Evolutionary conservation across 2,329 filamentous ascomycete genomes (phyloP), one percentile per base, ranked within the genome.

Genomic region (Penicillium sp.): DNA sequence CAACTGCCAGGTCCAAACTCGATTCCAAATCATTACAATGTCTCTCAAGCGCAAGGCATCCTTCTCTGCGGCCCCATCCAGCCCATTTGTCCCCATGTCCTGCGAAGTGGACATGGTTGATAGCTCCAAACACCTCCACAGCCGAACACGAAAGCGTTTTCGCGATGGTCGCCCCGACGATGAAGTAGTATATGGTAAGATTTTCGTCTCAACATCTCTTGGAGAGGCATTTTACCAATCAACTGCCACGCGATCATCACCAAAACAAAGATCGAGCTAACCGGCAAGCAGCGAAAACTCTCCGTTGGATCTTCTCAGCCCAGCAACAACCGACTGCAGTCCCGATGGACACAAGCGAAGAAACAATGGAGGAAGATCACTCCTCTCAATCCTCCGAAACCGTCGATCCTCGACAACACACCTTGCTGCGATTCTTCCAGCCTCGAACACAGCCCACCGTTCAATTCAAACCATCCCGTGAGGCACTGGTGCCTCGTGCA

Each of bases 11-110:
- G 4, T n/a, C 39, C 24, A 14, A 4, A 11, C 19, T 44, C 19
- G 2, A 29, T 26, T 10, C 19, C 44, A 33, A 22, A 13, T 29
- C 16, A 13, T 19, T 5, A 56, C 44, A n/a, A 86, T 86, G 83
- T 75, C 77, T 22, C 74, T 82, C 69, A 87, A 87, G 70, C 83
- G 84, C 68, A 87, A 86, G 69, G 81, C 83, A 45, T 83, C 82
- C 43, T 77, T 79, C 60, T 78, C 81, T 16, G 76, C 68, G 14
- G 61, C 80, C 19, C 67, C 78, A 35, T 76, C 79, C 19, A 60
- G 55, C 46, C 54, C 53, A 29, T 62, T 58, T 35, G 54, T 27
- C 14, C 53, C 62, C 27, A 48, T 57, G 50, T 57, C 58, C 21
- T 59, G 57, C 42, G 65, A 50, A 66, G 72, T 63, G 68, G 63